Evolutionary conservation across 2,329 filamentous ascomycete species (phyloP).

Genomic region (Keithomyces neogunnii): DNA sequence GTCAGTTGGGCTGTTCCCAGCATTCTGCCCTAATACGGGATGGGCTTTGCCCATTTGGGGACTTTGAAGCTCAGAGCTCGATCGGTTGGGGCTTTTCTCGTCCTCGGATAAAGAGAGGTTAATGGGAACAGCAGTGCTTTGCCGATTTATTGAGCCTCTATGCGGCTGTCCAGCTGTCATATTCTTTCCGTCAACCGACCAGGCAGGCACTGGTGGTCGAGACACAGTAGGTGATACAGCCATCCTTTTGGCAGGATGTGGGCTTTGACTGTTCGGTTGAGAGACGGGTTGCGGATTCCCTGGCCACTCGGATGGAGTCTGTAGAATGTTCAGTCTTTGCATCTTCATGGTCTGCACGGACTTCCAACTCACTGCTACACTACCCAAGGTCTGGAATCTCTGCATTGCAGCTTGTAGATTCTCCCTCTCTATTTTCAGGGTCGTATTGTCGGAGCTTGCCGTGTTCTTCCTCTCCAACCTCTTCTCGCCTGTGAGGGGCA

Average conservation of each 20-base stretch:
- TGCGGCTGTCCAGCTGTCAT: slow-evolving; percentile 10
- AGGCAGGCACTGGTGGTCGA: slow-evolving; percentile 46
- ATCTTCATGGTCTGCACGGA: slow-evolving; percentile 7
- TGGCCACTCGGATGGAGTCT: slow-evolving; percentile 35
- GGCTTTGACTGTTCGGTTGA: slow-evolving; percentile 24
- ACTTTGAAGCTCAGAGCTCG: slow-evolving; percentile 41
- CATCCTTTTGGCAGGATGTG: slow-evolving; percentile 44
- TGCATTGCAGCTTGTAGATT: slow-evolving; percentile 19
- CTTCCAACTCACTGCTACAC: slow-evolving; percentile 22
- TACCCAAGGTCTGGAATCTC: slow-evolving; percentile 24
- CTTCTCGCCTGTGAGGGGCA: slow-evolving; percentile 57
- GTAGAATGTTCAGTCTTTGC: slow-evolving; percentile 10
- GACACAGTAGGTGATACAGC: slow-evolving; percentile 42
- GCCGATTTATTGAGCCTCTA: slow-evolving; percentile 16
- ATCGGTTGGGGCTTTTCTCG: slow-evolving; percentile 47
- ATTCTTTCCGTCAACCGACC: slow-evolving; percentile 29
- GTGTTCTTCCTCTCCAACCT: slow-evolving; percentile 37
- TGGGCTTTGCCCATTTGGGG: slow-evolving; percentile 36
- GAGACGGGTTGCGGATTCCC: slow-evolving; percentile 24
- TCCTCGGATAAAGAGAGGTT: slow-evolving; percentile 52
- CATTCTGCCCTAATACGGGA: slow-evolving; percentile 24
- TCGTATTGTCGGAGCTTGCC: slow-evolving; percentile 22
- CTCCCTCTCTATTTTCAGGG: slow-evolving; percentile 26
- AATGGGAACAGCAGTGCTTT: slow-evolving; percentile 30
- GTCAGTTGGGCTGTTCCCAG: slow-evolving; percentile 58